Conservation (phyloP, 2,329 filamentous ascomycete genomes). For the Keithomyces neogunnii region DNA sequence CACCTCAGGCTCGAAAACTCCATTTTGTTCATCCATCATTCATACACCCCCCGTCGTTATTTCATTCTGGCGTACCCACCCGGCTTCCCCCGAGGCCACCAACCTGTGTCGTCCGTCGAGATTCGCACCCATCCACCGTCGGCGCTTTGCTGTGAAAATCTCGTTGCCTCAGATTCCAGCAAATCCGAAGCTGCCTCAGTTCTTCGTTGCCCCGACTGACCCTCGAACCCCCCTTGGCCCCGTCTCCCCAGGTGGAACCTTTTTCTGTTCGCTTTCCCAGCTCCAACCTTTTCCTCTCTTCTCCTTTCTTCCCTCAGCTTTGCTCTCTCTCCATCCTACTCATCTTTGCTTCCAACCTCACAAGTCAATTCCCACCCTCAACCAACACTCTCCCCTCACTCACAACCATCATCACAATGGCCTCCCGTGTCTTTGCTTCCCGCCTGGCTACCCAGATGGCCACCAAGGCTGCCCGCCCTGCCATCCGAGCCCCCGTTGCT, state of each 20-base stretch:
- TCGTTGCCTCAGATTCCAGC: slow-evolving; percentile 18
- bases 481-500: slow-evolving; percentile 55
- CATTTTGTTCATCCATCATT: slow-evolving; percentile 8
- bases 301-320: slow-evolving; percentile 27
- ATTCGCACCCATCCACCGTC: slow-evolving; percentile 19
- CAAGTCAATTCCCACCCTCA: slow-evolving; percentile 21
- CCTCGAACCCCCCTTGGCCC: slow-evolving; percentile 20
- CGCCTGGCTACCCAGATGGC: slow-evolving; percentile 71
- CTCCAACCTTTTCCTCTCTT: slow-evolving; percentile 29
- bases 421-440: slow-evolving; percentile 69
- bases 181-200: slow-evolving; percentile 12
- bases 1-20: slow-evolving; percentile 23
- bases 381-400: slow-evolving; percentile 18
- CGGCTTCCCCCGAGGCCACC: slow-evolving; percentile 26
- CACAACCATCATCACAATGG: slow-evolving; percentile 65
- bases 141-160: slow-evolving; percentile 18
- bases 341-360: slow-evolving; percentile 25
- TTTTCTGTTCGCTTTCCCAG: slow-evolving; percentile 25
- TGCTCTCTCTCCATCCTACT: slow-evolving; percentile 25
- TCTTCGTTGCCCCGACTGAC: slow-evolving; percentile 27
- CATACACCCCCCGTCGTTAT: slow-evolving; percentile 12
- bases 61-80: slow-evolving; percentile 21
- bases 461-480: slow-evolving; percentile 70
- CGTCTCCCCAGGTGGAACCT: slow-evolving; percentile 24
- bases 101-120: slow-evolving; percentile 8